Evolutionary conservation across 2,329 filamentous ascomycete genomes (phyloP).

Genomic region (Trichoderma pleuroti): DNA sequence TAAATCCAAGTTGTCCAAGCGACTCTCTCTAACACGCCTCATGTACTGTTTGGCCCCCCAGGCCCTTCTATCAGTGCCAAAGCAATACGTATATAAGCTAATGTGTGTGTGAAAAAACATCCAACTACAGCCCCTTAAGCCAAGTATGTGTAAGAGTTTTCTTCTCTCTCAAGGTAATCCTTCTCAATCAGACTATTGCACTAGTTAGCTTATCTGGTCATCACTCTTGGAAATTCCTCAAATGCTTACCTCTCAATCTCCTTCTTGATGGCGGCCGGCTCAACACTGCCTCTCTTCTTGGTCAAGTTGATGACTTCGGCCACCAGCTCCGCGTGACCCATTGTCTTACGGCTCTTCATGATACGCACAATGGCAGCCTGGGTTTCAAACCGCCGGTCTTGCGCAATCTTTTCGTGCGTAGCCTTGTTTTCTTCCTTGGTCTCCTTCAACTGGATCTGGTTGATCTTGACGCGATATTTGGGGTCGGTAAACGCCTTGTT

Average conservation of each 20-base stretch:
- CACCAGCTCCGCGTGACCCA: slow-evolving; percentile 82
- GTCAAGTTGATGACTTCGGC: slow-evolving; percentile 91
- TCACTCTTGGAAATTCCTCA: background rate
- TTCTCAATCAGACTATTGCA: slow-evolving; percentile 76
- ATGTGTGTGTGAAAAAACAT: background rate
- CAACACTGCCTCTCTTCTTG: slow-evolving; percentile 78
- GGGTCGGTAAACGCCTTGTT: slow-evolving; percentile 74
- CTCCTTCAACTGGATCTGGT: slow-evolving; percentile 96
- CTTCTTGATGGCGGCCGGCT: slow-evolving; percentile 85
- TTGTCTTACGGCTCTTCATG: slow-evolving; percentile 89
- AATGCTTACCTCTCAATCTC: slow-evolving; percentile 84
- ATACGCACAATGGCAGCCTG: slow-evolving; percentile 96
- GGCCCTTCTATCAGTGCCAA: background rate
- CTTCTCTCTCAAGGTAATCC: slow-evolving; percentile 83
- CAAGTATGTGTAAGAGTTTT: slow-evolving; percentile 66
- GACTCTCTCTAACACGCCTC: background rate
- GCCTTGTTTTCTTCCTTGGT: slow-evolving; percentile 92
- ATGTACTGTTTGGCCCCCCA: background rate
- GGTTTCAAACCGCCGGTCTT: slow-evolving; percentile 91
- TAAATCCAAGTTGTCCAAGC: background rate
- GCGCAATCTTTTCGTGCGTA: slow-evolving; percentile 84
- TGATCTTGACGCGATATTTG: slow-evolving; percentile 94
- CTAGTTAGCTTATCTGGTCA: slow-evolving; percentile 6
- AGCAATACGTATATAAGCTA: background rate
- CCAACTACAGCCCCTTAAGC: slow-evolving; percentile 43